These are phyloP conservation scores for Chloromonas sp. DNA, from an alignment of 163 green algal species.

Conservation along the genomic window DNA sequence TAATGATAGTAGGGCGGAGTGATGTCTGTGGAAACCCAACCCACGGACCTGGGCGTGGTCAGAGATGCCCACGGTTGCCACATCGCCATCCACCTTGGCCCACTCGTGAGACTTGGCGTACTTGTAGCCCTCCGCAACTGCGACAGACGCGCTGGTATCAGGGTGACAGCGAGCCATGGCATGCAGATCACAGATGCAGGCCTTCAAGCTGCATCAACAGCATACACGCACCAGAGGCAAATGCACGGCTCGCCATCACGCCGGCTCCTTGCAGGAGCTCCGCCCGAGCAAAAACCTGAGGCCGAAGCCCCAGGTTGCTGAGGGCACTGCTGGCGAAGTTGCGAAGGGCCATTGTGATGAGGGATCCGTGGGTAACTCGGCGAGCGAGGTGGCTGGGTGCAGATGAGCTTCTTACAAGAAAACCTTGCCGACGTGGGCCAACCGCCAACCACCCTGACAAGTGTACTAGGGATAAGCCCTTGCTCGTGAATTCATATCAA, in stretches of 20 bases:
- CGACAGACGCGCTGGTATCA: background rate
- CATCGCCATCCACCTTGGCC: slow-evolving; percentile 80
- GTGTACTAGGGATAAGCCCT: too few species aligned
- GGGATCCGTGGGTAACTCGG: too few species aligned
- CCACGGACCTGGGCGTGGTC: slow-evolving; percentile 89
- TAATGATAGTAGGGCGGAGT: background rate
- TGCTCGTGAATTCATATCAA: too few species aligned
- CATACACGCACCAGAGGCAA: background rate
- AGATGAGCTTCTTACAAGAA: background rate
- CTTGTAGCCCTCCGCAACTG: slow-evolving; percentile 51
- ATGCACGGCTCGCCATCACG: background rate
- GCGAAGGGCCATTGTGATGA: slow-evolving; percentile 26
- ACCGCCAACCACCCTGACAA: too few species aligned
- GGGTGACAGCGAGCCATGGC: too few species aligned
- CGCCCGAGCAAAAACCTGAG: background rate
- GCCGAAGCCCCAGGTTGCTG: slow-evolving; percentile 23
- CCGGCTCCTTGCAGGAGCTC: background rate
- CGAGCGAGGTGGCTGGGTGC: background rate
- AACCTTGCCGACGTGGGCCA: too few species aligned
- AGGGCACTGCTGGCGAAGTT: slow-evolving; percentile 14
- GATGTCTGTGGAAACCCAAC: background rate
- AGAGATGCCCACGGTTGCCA: slow-evolving; percentile 85
- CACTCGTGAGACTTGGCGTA: slow-evolving; percentile 89
- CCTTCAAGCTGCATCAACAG: too few species aligned
- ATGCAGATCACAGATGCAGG: too few species aligned